Evolutionary conservation across 2,329 filamentous ascomycete species (phyloP), one percentile per base, ranked within the genome.

Genomic region (Colletotrichum sp.): DNA sequence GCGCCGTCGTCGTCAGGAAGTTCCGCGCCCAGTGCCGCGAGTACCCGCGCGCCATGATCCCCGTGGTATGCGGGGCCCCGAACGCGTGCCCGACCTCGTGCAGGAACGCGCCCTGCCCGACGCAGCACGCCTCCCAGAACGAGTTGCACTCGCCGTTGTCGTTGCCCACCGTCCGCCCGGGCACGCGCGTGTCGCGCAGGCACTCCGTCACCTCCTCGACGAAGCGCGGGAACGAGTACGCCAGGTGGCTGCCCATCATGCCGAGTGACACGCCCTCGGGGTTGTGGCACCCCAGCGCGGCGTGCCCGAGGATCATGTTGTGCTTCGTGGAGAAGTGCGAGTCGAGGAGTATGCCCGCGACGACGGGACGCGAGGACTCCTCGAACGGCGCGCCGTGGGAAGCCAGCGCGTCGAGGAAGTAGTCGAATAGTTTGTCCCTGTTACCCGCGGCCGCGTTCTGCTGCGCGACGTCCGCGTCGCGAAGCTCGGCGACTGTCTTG

Each of bases 11-110:
- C 2, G 81, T 72, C 3, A 88, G 70, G 66, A 88, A 87, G 71
- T 82, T 82, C 66, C 82, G 82, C 0, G 82, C 80, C 87, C 86
- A 88, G 66, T 84, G 78, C 8, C 81, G 79, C 9, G 82, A 80
- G 75, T 85, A 86, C 1, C 84, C 84, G 54, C 84, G 78, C 18
- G 74, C 79, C 93, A 94, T 94, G 76, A 94, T 88, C 4, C 92
- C 92, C 3, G 86, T 90, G 76, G 93, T 91, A 77, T 94, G 91
- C 8, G 91, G 90, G 77, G 91, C 93, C 33, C 92, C 92, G 75
- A 95, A 92, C 16, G 94, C 84, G 81, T 93, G 92, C 3, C 93
- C 92, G 3, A 92, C 90, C 81, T 94, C 92, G 78, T 94, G 93
- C 33, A 95, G 82, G 81, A 95, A 93, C 21, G 92, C 92, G 4